Evolutionary conservation across 495 filamentous ascomycete genomes (phyloP), one percentile per base, ranked within the genome.

Genomic region (Evansstolkia leycettana): DNA sequence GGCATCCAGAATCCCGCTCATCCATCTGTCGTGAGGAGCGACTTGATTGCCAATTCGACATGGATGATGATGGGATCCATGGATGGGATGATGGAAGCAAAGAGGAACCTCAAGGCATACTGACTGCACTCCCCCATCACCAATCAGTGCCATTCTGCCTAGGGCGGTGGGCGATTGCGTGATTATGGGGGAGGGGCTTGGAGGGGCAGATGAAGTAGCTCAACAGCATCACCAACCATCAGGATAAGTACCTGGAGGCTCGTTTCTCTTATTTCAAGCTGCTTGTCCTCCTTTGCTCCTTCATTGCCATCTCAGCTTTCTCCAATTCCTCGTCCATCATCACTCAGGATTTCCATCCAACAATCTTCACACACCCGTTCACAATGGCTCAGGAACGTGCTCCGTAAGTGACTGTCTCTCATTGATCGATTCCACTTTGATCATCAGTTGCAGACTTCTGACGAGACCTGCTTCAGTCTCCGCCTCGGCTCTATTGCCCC

Each of bases 401-500:
- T 15, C 28, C 28, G 28, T 29, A 29, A 29, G 28, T 29, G 11
- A 23, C 9, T 4, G 5, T 9, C 20, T 23, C n/a, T n/a, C n/a
- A n/a, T n/a, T n/a, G n/a, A n/a, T n/a, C n/a, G n/a, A n/a, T n/a
- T n/a, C n/a, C n/a, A n/a, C n/a, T n/a, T n/a, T n/a, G n/a, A n/a
- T n/a, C n/a, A n/a, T n/a, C n/a, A n/a, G n/a, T n/a, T n/a, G n/a
- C n/a, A n/a, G n/a, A n/a, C n/a, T n/a, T n/a, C n/a, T 26, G 24
- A 26, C 24, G 24, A 26, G 7, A 26, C 24, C n/a, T n/a, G 24
- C 14, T 29, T 4, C 28, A 13, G 33, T 15, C 23, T 33, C 30
- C 30, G 51, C 45, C 42, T 71, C 67, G 13, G 53, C 51, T 36
- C 53, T 65, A 34, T 54, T 58, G 60, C 78, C 0, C 76, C 77